phyloP scores from a whole-genome alignment of 345 rosid genomes.

The Angophora floribunda region DNA sequence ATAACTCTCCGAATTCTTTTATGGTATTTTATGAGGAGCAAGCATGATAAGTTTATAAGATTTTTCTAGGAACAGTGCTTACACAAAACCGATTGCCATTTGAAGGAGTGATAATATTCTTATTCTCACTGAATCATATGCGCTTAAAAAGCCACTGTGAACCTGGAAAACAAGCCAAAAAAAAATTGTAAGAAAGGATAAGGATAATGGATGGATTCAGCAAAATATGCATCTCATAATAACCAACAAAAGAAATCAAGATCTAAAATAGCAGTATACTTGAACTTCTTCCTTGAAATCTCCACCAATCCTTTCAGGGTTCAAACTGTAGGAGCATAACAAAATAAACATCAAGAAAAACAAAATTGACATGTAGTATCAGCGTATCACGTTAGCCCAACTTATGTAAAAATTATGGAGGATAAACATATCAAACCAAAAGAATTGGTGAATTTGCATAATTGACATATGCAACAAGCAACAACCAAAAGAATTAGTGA shows the following conservation, averaged over 20 bases:
- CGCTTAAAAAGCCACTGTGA: slow-evolving; percentile 82
- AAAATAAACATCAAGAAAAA: not conserved
- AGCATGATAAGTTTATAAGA: not conserved
- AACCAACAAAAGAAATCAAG: not conserved
- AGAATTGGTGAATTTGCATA: not conserved
- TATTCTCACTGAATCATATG: slow-evolving; percentile 86
- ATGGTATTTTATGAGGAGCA: not conserved
- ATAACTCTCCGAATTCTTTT: not conserved
- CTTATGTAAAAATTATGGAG: not conserved
- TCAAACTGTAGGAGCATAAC: slow-evolving; percentile 33
- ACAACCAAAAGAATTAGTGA: not conserved
- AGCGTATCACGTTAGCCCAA: not conserved
- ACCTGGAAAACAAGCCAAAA: slow-evolving; percentile 36
- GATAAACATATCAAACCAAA: not conserved
- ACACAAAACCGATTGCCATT: slow-evolving; percentile 53
- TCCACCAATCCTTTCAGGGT: slow-evolving; percentile 93
- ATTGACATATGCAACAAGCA: not conserved
- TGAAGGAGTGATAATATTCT: slow-evolving; percentile 71
- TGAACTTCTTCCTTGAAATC: slow-evolving; percentile 94
- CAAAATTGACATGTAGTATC: not conserved
- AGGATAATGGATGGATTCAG: not conserved
- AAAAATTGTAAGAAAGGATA: not conserved
- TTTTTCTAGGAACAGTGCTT: slow-evolving; percentile 15
- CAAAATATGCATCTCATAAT: not conserved
- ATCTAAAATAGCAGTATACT: slow-evolving; percentile 19